Conservation (phyloP, 495 filamentous ascomycete species). For the Penicilliopsis zonata region DNA sequence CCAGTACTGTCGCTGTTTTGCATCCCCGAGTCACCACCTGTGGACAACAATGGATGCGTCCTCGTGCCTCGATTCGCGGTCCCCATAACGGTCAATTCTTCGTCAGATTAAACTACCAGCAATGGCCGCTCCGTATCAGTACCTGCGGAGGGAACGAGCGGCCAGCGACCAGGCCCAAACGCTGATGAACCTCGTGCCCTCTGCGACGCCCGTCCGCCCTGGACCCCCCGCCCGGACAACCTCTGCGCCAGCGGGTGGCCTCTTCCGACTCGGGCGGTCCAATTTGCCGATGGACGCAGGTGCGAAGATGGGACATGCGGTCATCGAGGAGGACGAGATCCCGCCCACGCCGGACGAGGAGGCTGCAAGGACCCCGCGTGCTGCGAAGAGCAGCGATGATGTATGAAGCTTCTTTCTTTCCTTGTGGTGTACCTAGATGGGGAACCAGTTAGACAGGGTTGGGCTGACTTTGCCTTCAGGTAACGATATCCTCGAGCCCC, state of each 20-base stretch:
- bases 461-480: background rate
- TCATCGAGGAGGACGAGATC: slow-evolving; percentile 23
- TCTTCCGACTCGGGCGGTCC: slow-evolving; percentile 15
- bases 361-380: slow-evolving; percentile 6
- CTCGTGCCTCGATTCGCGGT: too few relatives aligned
- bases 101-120: slow-evolving; percentile 6
- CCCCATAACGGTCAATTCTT: slow-evolving; percentile 2
- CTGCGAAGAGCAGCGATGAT: slow-evolving; percentile 11
- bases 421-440: too few relatives aligned
- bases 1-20: too few relatives aligned
- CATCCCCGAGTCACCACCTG: too few relatives aligned
- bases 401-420: too few relatives aligned
- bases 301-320: slow-evolving; percentile 13
- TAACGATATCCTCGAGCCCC: slow-evolving; percentile 15
- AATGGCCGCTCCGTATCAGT: slow-evolving; percentile 12
- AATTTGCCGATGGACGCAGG: slow-evolving; percentile 10
- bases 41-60: too few relatives aligned
- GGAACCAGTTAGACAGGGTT: too few relatives aligned
- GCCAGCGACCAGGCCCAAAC: slow-evolving; percentile 21
- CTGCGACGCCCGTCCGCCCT: slow-evolving; percentile 15
- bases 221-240: slow-evolving; percentile 20
- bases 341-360: slow-evolving; percentile 6
- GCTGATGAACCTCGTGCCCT: too few relatives aligned
- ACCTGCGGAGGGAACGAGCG: slow-evolving; percentile 16
- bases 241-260: slow-evolving; percentile 20